Evolutionary conservation across 225 moss, liverwort and hornwort species (phyloP).

Genomic region (Takakia lepidozioides): DNA sequence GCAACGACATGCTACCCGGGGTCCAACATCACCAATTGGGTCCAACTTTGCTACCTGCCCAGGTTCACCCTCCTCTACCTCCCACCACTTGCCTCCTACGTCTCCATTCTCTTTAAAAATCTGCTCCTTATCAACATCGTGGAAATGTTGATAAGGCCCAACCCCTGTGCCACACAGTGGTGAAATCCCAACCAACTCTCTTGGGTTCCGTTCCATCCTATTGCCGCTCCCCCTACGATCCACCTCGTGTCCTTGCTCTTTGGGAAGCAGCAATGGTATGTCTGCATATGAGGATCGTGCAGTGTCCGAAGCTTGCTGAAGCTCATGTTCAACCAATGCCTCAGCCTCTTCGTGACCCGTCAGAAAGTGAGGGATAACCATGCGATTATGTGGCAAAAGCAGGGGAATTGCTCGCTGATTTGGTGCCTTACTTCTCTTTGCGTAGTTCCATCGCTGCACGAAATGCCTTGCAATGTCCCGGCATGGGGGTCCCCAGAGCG

Average conservation of each 20-base stretch:
- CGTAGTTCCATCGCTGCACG: slow-evolving; percentile 49
- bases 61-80: slow-evolving; percentile 14
- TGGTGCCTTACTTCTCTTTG: slow-evolving; percentile 42
- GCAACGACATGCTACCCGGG: slow-evolving; percentile 29
- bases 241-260: slow-evolving; percentile 12
- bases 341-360: slow-evolving; percentile 41
- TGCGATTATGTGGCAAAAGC: slow-evolving; percentile 34
- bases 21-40: slow-evolving; percentile 31
- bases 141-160: slow-evolving; percentile 16
- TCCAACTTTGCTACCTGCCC: slow-evolving; percentile 8
- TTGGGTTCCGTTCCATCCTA: slow-evolving; percentile 15
- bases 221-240: slow-evolving; percentile 10
- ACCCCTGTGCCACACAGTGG: slow-evolving; percentile 28
- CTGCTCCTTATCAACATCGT: slow-evolving; percentile 3
- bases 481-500: slow-evolving; percentile 47
- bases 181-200: slow-evolving; percentile 26
- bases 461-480: slow-evolving; percentile 42
- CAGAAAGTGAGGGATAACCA: slow-evolving; percentile 47
- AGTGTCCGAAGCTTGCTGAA: slow-evolving; percentile 28
- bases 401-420: slow-evolving; percentile 31
- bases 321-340: slow-evolving; percentile 34
- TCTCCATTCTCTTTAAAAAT: slow-evolving; percentile 1
- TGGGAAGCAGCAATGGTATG: slow-evolving; percentile 45
- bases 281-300: slow-evolving; percentile 37
- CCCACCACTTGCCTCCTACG: slow-evolving; percentile 28